phyloP scores from a whole-genome alignment of 73 alveolate genomes.

The Paramecium primaurelia region DNA sequence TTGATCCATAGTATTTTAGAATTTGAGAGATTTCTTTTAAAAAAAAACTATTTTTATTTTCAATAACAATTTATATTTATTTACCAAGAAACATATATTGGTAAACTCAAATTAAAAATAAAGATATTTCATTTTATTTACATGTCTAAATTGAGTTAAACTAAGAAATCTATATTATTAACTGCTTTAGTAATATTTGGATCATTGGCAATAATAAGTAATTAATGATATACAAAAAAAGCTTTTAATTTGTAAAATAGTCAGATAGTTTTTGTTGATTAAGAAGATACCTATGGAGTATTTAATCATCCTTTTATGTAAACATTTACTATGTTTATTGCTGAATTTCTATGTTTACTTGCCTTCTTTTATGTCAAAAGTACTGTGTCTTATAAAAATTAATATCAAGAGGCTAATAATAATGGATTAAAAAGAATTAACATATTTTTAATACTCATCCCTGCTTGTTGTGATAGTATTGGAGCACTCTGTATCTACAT shows the following conservation, averaged over 20 bases:
- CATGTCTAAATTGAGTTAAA: neutral
- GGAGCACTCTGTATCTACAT: neutral
- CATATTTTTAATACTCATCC: neutral
- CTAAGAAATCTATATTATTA: neutral
- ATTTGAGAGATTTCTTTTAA: neutral
- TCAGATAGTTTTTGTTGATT: neutral
- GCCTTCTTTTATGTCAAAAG: neutral
- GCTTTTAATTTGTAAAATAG: constrained; percentile 17
- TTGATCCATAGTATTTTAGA: neutral
- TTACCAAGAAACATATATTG: neutral
- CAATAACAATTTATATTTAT: neutral
- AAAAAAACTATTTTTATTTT: neutral
- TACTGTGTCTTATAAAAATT: neutral
- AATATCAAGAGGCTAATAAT: neutral
- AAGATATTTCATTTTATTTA: neutral
- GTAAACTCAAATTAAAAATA: neutral
- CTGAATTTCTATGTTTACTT: neutral
- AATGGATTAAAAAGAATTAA: neutral
- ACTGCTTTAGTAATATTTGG: neutral
- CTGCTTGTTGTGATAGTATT: constrained; percentile 29
- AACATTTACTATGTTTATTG: constrained; percentile 43
- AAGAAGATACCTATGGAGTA: constrained; percentile 14
- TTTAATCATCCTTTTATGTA: constrained; percentile 59
- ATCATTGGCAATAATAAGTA: constrained; percentile 25
- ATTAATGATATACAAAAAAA: neutral